These are phyloP conservation scores for Paraurostyla sp. DNA, from an alignment of 73 alveolate species.

Conservation along the genomic window DNA sequence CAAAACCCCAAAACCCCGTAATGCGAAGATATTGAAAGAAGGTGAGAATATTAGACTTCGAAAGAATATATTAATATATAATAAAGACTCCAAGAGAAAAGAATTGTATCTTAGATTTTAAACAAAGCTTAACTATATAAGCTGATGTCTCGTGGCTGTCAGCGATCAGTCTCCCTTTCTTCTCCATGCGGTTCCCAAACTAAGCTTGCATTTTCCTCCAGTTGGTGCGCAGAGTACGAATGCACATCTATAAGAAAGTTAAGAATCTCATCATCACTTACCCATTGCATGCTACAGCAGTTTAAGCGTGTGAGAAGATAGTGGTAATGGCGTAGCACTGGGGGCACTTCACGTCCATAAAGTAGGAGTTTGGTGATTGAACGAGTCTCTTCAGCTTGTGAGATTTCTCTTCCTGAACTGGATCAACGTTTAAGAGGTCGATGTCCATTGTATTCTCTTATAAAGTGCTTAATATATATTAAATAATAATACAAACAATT, in stretches of 20 bases:
- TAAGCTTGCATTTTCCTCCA: constrained; percentile 88
- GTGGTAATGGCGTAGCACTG: constrained; percentile 77
- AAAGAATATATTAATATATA: constrained; percentile 25
- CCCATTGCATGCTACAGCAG: constrained; percentile 82
- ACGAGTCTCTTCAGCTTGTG: constrained; percentile 89
- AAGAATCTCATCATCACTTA: not conserved
- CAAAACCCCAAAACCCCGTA: constrained; percentile 27
- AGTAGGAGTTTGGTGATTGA: constrained; percentile 89
- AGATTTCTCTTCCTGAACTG: constrained; percentile 76
- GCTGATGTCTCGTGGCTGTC: constrained; percentile 6
- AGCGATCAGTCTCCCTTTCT: constrained; percentile 88
- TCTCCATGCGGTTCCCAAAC: constrained; percentile 80
- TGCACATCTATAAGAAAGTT: constrained; percentile 67
- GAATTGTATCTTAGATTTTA: constrained; percentile 35
- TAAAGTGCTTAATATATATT: constrained; percentile 54
- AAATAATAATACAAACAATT: constrained; percentile 46
- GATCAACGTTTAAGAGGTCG: constrained; percentile 86
- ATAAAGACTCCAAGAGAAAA: constrained; percentile 34
- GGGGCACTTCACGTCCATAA: constrained; percentile 93
- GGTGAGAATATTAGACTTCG: not conserved
- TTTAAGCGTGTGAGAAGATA: constrained; percentile 85
- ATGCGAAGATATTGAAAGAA: not conserved
- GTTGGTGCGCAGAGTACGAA: constrained; percentile 85
- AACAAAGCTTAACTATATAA: constrained; percentile 20
- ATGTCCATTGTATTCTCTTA: constrained; percentile 79